Evolutionary conservation across 2,329 filamentous ascomycete genomes (phyloP), one percentile per base, ranked within the genome.

Genomic region (Cladophialophora yegresii): DNA sequence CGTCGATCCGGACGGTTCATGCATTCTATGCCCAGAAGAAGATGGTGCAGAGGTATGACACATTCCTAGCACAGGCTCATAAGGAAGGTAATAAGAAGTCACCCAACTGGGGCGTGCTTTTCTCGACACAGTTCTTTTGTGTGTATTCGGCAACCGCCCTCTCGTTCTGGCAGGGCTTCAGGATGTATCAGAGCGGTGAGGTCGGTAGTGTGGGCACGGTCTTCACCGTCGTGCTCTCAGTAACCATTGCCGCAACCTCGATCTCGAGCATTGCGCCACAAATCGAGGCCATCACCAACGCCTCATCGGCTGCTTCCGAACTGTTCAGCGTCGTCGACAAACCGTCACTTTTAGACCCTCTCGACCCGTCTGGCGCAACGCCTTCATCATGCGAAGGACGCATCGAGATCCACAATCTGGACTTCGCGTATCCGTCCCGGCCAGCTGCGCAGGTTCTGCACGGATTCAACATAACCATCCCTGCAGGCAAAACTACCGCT

Each of bases 311-410:
- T 3, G 80, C 80, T 0, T 60, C 73, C 3, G 77, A 80, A 63
- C 72, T 98, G 67, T 97, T 89, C 80, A 90, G 87, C 75, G 96
- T 93, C 2, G 97, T 98, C 69, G 93, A 98, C 76, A 90, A 95
- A 58, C 73, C 80, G 4, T 96, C 95, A 0, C 92, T 93, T 0
- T 82, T 98, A 56, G 91, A 98, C 72, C 88, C 93, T 0, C 86
- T 86, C 4, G 84, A 84, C 2, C 83, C 88, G 0, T 81, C 83
- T 8, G 93, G 93, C n/a, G 81, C 85, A 66, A 92, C 84, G 70
- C 83, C 75, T 1, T 32, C 54, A 13, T 62, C 22, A 23, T 70
- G 68, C 72, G 78, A 70, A 54, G 72, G 72, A 13, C 82, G 88
- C 54, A 88, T 90, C 55, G 76, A 83, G 4, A 84, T 92, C 32